Base-by-base conservation (phyloP, 2,329 filamentous ascomycete genomes). In the Samsoniella hepiali region DNA sequence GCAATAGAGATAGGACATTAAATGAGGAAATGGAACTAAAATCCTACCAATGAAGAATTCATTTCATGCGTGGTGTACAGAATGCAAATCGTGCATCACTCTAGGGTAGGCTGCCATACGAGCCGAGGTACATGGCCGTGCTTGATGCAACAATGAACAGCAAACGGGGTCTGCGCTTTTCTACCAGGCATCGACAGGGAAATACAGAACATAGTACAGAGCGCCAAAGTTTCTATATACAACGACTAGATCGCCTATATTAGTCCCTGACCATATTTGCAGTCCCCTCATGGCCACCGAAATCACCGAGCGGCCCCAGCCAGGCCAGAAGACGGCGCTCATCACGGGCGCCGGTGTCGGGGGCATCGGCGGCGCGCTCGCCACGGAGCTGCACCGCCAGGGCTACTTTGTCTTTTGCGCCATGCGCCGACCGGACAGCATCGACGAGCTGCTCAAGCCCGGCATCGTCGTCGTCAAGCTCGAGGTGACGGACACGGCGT, bases 371-470 rank as follows among this genome's bases (percentile, higher is more conserved):
- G 63, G 63, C 55, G 53, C 59, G 5, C 59, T 65, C 15, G 63
- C 63, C 11, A 63, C 29, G 29, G 54, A 63, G 50, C 34, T 65
- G 44, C 59, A 65, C 54, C 17, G 32, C 32, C 58, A 57, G 36
- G 63, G 63, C 38, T 65, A 63, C 34, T 62, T 62, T 50, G 63
- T 65, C 42, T 58, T 65, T 36, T 59, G 54, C 55, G 59, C 54
- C 13, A 59, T 62, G 36, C 63, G 63, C 51, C 58, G 59, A 1
- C 63, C 54, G 10, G 58, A 54, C 17, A 58, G 59, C 22, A 53
- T 59, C 54, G 36, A n/a, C 0, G 32, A 32, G 40, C 32, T 65
- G 8, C 40, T 65, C 8, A 11, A 34, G 13, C 47, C 63, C 29
- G 54, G 56, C 49, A 65, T 65, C 22, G 47, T 49, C 17, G 47